phyloP scores from a whole-genome alignment of 768 basidiomycete genomes.

The Inosperma sp. region DNA sequence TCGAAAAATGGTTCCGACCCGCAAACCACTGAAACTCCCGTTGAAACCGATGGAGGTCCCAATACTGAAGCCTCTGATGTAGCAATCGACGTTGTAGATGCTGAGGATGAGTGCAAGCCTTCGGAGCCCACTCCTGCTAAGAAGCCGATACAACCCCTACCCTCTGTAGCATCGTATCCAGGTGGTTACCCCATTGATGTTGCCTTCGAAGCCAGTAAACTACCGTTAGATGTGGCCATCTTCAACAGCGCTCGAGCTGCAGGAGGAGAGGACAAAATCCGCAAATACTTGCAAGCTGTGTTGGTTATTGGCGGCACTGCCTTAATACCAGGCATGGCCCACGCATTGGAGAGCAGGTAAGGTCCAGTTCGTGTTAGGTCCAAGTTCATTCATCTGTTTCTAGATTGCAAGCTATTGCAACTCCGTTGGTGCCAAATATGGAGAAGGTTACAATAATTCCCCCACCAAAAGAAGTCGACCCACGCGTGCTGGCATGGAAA shows the following conservation, averaged over 20 bases:
- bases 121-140: constrained; percentile 11
- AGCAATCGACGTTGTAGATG: constrained; percentile 46
- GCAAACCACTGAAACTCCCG: constrained; percentile 20
- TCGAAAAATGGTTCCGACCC: constrained; percentile 23
- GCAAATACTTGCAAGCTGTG: constrained; percentile 84
- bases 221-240: constrained; percentile 89
- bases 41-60: constrained; percentile 19
- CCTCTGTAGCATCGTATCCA: constrained; percentile 30
- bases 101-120: constrained; percentile 38
- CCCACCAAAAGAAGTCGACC: constrained; percentile 92
- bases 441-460: constrained; percentile 89
- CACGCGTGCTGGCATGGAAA: constrained; percentile 89
- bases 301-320: constrained; percentile 85
- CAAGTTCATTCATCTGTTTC: not conserved
- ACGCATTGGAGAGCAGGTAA: constrained; percentile 85
- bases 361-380: too few species aligned
- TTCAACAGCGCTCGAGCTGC: constrained; percentile 88
- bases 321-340: constrained; percentile 74
- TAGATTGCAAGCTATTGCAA: constrained; percentile 79
- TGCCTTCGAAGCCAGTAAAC: constrained; percentile 78
- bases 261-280: constrained; percentile 83
- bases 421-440: constrained; percentile 77
- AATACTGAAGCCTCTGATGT: constrained; percentile 22
- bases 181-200: constrained; percentile 66
- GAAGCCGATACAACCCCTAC: constrained; percentile 19